Base-by-base conservation (phyloP, 2,329 filamentous ascomycete species). In the Diaporthe sp. region DNA sequence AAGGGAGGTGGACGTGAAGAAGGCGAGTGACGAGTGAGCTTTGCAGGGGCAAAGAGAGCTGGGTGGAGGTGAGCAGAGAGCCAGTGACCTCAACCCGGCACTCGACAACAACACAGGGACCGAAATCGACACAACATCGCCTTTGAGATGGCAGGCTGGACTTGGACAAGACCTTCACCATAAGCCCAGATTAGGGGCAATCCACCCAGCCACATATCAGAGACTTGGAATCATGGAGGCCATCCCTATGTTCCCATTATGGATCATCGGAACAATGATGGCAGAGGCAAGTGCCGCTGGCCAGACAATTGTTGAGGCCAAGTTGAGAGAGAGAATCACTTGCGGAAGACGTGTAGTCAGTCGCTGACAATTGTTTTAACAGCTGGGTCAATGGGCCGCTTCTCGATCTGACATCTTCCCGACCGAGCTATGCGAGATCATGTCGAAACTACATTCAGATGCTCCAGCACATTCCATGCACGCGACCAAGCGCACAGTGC, bases 351-450 rank as follows among this genome's bases (percentile, higher is more conserved):
- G 12, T 28, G 30, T 74, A 69, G 38, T 30, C 28, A 71, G 38
- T 28, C 15, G 64, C 61, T 76, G 58, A 61, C 50, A n/a, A 6
- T 19, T 25, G 8, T 25, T 19, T 28, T 28, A 52, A 67, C 79
- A 96, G 92, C 91, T 99, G 72, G 97, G 97, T 22, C 97, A 99
- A 92, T 99, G 97, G 97, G 97, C 97, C 25, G 97, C 97, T 4
- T 98, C 97, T 7, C 90, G 97, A 82, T 94, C 96, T 55, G 97
- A 99, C 84, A 98, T 99, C 81, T 99, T 99, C 82, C 97, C 97
- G 2, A 93, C 90, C 30, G 92, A 98, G 83, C 92, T 99, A 90
- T 99, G 97, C 85, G 90, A 90, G 57, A 92, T 96, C 82, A 97
- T 99, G 96, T 97, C 96, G 1, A 94, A 95, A 76, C 89, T 99